phyloP scores from a whole-genome alignment of 192 early-diverging fungal species.

The Haplosporangium gracile region DNA sequence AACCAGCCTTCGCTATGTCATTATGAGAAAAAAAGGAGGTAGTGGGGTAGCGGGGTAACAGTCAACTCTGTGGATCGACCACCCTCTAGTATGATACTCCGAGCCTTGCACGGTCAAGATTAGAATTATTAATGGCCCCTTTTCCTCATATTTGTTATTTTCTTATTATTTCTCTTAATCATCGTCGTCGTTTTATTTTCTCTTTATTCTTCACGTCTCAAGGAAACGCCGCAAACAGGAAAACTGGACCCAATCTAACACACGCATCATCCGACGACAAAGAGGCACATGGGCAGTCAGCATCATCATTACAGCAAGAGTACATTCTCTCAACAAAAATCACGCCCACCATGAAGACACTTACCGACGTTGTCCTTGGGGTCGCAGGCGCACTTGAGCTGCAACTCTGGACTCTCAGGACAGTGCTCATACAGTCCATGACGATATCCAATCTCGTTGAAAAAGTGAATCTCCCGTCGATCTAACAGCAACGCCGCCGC shows the following conservation, averaged over 20 bases:
- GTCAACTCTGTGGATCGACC: not conserved
- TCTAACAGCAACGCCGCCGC: constrained; percentile 73
- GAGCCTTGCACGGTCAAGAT: not conserved
- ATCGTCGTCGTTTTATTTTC: not conserved
- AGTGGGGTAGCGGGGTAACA: not conserved
- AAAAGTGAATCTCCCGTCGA: constrained; percentile 79
- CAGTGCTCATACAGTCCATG: constrained; percentile 82
- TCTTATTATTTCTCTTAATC: not conserved
- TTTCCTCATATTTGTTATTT: not conserved
- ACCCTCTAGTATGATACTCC: not conserved
- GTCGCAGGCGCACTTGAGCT: constrained; percentile 66
- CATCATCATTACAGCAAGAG: not conserved
- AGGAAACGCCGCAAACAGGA: constrained; percentile 50
- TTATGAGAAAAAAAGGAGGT: not conserved
- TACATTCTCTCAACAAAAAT: not conserved
- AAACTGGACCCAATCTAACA: constrained; percentile 45
- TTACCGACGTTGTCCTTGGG: constrained; percentile 66
- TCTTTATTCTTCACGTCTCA: constrained; percentile 16
- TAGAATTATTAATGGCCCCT: not conserved
- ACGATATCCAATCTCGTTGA: constrained; percentile 80
- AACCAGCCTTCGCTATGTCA: not conserved
- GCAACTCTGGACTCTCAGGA: constrained; percentile 65
- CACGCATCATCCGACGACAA: not conserved
- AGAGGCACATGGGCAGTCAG: not conserved
- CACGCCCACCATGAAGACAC: not conserved